Evolutionary conservation across 306 rosid genomes (phyloP), one percentile per base, ranked within the genome.

Genomic region (Cicer arietinum): DNA sequence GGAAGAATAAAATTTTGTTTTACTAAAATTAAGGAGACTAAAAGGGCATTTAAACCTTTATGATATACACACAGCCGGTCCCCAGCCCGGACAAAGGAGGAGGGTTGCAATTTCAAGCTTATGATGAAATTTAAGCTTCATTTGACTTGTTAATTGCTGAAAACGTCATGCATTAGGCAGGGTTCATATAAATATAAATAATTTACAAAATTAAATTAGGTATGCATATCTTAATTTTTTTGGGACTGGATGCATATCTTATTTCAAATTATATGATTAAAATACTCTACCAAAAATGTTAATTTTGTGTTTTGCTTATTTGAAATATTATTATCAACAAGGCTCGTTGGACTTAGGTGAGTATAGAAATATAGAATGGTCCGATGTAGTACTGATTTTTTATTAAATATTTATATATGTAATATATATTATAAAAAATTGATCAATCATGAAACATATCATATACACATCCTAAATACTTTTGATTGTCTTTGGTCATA

Each of bases 21-120:
- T 25, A 25, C 35, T 25, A 25, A 25, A 25, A 25, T 25, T 25
- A 25, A 3, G 35, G 35, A 25, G 35, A 25, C 4, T 25, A 25
- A 25, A 25, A 25, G 35, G 2, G 4, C 35, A 25, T 25, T 25
- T 25, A 25, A 25, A 25, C 35, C 3, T 25, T 2, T 25, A 2
- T 18, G 4, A 35, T 35, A 40, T 42, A 45, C 45, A 56, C 91
- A 83, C 86, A 83, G 89, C 91, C 89, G 91, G 91, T 88, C 86
- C 91, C 89, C 86, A 88, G 91, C 86, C 88, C 89, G 89, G 89
- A 83, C 47, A 79, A 85, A 85, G 88, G 91, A 88, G 91, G 91
- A 83, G 88, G 91, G 89, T 56, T 53, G 79, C 79, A 81, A 43
- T 16, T 41, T 71, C 39, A 70, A 66, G 39, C 18, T 56, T 52